phyloP scores from a whole-genome alignment of 164 flowering plant species.

The Sextonia rubra region DNA sequence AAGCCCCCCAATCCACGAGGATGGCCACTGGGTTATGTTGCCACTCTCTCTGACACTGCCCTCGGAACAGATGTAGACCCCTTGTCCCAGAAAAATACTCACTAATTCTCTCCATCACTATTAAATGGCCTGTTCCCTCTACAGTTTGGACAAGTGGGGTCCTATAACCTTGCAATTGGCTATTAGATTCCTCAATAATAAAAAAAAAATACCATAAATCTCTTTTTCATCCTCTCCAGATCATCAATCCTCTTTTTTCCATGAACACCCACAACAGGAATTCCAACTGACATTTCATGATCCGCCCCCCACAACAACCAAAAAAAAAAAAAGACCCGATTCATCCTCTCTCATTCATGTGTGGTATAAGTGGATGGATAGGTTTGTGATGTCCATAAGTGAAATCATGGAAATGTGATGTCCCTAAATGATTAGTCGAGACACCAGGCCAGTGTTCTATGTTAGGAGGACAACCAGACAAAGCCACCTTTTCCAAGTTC shows the following conservation, averaged over 20 bases:
- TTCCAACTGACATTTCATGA: not conserved
- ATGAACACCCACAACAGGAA: not conserved
- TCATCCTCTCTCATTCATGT: not conserved
- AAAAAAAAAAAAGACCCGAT: not conserved
- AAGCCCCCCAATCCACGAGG: conserved; percentile 5
- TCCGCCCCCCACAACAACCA: not conserved
- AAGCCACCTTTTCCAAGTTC: conserved; percentile 4
- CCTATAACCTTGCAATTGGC: not conserved
- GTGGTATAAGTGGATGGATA: not conserved
- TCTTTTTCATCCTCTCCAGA: not conserved
- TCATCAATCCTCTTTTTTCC: not conserved
- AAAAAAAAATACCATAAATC: not conserved
- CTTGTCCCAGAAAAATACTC: not conserved
- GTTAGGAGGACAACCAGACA: not conserved
- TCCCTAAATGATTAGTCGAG: not conserved
- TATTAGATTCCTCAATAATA: not conserved
- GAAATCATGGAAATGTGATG: not conserved
- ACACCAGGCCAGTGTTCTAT: not conserved
- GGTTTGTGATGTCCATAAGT: not conserved
- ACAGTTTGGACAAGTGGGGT: not conserved
- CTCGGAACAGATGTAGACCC: conserved; percentile 2
- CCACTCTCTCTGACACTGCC: not conserved
- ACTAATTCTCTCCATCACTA: not conserved
- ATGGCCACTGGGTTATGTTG: conserved; percentile 4
- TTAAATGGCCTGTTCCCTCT: not conserved